Evolutionary conservation across 306 rosid species (phyloP), one percentile per base, ranked within the genome.

Genomic region (Sicyos baderoa): DNA sequence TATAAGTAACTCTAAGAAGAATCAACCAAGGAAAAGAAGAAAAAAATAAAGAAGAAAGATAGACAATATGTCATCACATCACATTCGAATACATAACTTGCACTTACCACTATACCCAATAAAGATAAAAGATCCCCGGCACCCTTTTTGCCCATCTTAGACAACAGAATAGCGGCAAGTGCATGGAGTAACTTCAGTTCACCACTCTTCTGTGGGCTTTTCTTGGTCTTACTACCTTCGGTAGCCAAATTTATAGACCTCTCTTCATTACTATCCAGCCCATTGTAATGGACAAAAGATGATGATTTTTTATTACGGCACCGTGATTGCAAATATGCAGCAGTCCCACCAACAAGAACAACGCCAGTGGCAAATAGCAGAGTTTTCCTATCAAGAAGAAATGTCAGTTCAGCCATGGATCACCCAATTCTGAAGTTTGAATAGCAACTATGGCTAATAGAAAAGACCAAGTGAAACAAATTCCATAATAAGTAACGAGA

Each of bases 281-380:
- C 96, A 76, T 90, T 89, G 75, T 81, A 74, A 72, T 77, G 77
- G 70, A 68, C 78, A 71, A 75, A 63, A 62, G 77, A 73, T 76
- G 63, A 76, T 58, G 19, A 76, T 69, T 80, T 84, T 84, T 68
- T 81, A 74, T 13, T 75, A 65, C 77, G 83, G 74, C 44, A 73
- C 60, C 95, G 84, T 79, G 96, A 89, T 76, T 82, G 94, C 78
- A 88, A 60, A 45, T 90, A 94, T 17, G 87, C 90, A 80, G 90
- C 90, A 55, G 97, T 71, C 72, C 99, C 99, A 13, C 99, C 95
- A 76, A 89, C 94, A 66, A 83, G 81, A 42, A 88, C 71, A 50
- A 88, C 79, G 80, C 99, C 95, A 40, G 98, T 85, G 62, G 98
- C 95, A 76, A 94, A 84, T 35, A 94, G 83, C 71, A 94, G 76